Evolutionary conservation across 768 basidiomycete species (phyloP), one percentile per base, ranked within the genome.

Genomic region (Pleurotus ostreatus): DNA sequence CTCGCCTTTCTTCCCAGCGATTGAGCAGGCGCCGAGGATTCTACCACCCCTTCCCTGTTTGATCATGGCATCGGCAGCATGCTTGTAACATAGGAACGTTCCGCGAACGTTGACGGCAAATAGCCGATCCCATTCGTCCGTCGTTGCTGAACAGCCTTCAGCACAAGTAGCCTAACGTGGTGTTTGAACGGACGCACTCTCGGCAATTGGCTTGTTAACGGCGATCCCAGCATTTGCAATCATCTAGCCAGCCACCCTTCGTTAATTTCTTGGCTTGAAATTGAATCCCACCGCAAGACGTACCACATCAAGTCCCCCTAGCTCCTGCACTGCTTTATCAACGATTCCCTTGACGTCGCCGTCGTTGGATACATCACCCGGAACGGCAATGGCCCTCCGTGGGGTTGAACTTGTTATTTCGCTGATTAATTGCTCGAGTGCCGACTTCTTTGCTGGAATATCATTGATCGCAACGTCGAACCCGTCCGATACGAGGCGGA

Each of bases 381-480:
- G 53, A 15, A 44, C 41, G 15, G 20, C 37, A 8, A 61, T 25
- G 2, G 61, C 46, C 23, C 56, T 53, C 5, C 67, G 51, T 34
- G 30, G 8, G 16, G 37, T 69, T 61, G 59, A 41, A 26, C 56
- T 46, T 43, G 56, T 43, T 20, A 74, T 65, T 44, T 71, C 71
- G 4, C 56, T 43, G 2, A 59, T 68, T 2, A 72, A 13, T n/a
- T 22, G n/a, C 2, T 44, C 41, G 20, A 44, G 41, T 44, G n/a
- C n/a, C 11, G 41, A 9, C 5, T 44, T 12, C n/a, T 44, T 44
- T 11, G 41, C 8, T 12, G 55, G 18, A 16, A 70, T 60, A 47
- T 73, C 76, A 5, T 70, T 74, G 48, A 74, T 57, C 23, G 67
- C 69, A 39, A 76, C 61, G 49, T 75, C 71, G 58, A 72, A 70